These are phyloP conservation scores for Lactuca sativa DNA, from an alignment of 129 eudicot species.

Conservation along the genomic window DNA sequence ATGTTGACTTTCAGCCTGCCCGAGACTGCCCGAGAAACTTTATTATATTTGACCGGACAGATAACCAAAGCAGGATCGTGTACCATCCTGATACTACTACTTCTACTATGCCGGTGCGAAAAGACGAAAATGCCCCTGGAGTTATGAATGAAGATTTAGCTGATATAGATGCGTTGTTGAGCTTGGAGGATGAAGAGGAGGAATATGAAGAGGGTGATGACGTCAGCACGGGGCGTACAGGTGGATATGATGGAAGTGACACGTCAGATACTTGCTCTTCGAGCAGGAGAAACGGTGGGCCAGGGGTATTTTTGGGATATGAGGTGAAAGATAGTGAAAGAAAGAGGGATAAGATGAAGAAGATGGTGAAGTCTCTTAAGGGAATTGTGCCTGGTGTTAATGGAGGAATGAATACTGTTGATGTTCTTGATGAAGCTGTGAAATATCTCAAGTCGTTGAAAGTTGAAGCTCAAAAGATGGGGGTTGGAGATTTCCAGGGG, in stretches of 20 bases:
- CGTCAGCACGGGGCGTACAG: slow-evolving; percentile 69
- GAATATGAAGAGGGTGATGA: slow-evolving; percentile 52
- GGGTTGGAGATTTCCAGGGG: slow-evolving; percentile 40
- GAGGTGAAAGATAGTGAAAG: slow-evolving; percentile 36
- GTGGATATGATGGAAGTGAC: slow-evolving; percentile 35
- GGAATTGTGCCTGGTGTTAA: slow-evolving; percentile 81
- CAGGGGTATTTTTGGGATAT: slow-evolving; percentile 23
- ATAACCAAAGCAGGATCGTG: slow-evolving; percentile 61
- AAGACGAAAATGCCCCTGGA: slow-evolving; percentile 28
- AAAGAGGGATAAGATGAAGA: slow-evolving; percentile 61
- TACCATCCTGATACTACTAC: slow-evolving; percentile 51
- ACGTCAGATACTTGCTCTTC: slow-evolving; percentile 61
- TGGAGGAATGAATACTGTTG: slow-evolving; percentile 52
- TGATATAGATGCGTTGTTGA: slow-evolving; percentile 71
- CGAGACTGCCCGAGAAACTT: slow-evolving; percentile 66
- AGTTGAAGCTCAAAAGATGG: slow-evolving; percentile 65
- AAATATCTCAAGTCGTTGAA: slow-evolving; percentile 79
- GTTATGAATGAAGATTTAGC: slow-evolving; percentile 56
- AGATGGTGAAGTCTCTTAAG: slow-evolving; percentile 66
- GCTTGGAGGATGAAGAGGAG: slow-evolving; percentile 48
- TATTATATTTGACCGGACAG: slow-evolving; percentile 69
- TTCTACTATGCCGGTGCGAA: slow-evolving; percentile 29
- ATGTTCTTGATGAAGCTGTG: slow-evolving; percentile 89
- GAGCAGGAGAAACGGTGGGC: slow-evolving; percentile 36
- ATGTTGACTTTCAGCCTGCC: slow-evolving; percentile 58